Conservation (phyloP, 2,329 filamentous ascomycete genomes). For the Penicillium sumatraense region DNA sequence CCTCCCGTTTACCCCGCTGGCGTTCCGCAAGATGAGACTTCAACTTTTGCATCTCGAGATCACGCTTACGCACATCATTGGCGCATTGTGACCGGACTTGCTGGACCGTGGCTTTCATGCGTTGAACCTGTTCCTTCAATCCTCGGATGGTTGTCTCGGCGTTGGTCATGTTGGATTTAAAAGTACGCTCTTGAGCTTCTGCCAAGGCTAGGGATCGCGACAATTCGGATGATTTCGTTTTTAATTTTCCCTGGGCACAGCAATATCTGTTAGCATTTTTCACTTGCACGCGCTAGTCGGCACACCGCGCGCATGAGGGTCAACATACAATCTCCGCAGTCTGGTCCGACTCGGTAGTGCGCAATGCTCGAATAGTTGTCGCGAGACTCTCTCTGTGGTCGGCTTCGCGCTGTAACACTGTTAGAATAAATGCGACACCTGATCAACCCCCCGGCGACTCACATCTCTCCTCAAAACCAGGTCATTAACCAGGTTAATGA, state of each 20-base stretch:
- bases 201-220: conserved; percentile 60
- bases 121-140: conserved; percentile 82
- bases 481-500: conserved; percentile 94
- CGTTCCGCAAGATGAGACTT: conserved; percentile 82
- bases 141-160: conserved; percentile 74
- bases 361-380: conserved; percentile 74
- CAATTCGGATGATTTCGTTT: conserved; percentile 60
- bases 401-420: conserved; percentile 71
- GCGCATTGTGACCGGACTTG: conserved; percentile 87
- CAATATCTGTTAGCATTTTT: not conserved
- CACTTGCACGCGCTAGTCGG: no score
- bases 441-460: conserved; percentile 45
- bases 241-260: conserved; percentile 55
- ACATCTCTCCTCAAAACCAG: conserved; percentile 88
- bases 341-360: conserved; percentile 75
- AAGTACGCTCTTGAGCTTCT: conserved; percentile 72
- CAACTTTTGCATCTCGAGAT: conserved; percentile 83
- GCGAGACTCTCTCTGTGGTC: conserved; percentile 85
- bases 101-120: conserved; percentile 76
- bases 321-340: conserved; percentile 66
- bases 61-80: conserved; percentile 87
- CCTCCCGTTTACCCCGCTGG: conserved; percentile 63
- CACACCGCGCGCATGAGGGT: not conserved
- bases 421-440: conserved; percentile 12
- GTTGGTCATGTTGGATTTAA: conserved; percentile 71